These are phyloP conservation scores for Osmozyma mogii DNA, from an alignment of 805 yeast species.

Conservation along the genomic window DNA sequence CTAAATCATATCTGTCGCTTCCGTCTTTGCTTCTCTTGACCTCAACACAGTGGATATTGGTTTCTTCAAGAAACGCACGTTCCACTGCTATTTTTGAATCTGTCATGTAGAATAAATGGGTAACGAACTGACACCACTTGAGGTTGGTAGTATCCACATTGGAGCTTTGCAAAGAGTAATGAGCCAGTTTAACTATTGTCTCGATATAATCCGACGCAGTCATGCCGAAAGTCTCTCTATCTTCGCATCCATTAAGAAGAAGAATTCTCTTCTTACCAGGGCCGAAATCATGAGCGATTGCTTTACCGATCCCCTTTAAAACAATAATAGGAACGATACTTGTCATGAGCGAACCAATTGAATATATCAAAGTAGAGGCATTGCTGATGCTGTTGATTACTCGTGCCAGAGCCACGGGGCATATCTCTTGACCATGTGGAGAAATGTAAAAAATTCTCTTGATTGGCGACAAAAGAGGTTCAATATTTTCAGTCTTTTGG, in stretches of 20 bases:
- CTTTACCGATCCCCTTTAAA: conserved; percentile 63
- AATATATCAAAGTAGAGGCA: conserved; percentile 56
- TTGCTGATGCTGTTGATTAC: conserved; percentile 44
- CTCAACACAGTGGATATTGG: conserved; percentile 42
- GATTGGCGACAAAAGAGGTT: conserved; percentile 69
- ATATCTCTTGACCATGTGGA: conserved; percentile 80
- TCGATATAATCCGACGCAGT: conserved; percentile 51
- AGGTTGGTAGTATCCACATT: conserved; percentile 6
- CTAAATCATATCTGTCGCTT: conserved; percentile 31
- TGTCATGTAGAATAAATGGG: conserved; percentile 54
- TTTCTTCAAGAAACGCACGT: conserved; percentile 23
- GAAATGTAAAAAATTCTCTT: conserved; percentile 70
- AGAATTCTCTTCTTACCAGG: conserved; percentile 42
- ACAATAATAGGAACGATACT: conserved; percentile 75
- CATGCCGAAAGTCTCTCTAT: conserved; percentile 73
- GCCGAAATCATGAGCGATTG: conserved; percentile 29
- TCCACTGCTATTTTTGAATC: conserved; percentile 46
- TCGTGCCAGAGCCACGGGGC: conserved; percentile 62
- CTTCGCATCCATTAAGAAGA: conserved; percentile 64
- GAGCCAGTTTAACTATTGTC: conserved; percentile 47
- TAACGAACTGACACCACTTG: conserved; percentile 42
- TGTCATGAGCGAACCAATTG: conserved; percentile 87
- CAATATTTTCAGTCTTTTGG: conserved; percentile 44
- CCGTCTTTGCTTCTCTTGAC: conserved; percentile 21
- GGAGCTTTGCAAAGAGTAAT: conserved; percentile 37